phyloP scores from a whole-genome alignment of 1,284 basidiomycete genomes.

The Leccinum pallidistipes region DNA sequence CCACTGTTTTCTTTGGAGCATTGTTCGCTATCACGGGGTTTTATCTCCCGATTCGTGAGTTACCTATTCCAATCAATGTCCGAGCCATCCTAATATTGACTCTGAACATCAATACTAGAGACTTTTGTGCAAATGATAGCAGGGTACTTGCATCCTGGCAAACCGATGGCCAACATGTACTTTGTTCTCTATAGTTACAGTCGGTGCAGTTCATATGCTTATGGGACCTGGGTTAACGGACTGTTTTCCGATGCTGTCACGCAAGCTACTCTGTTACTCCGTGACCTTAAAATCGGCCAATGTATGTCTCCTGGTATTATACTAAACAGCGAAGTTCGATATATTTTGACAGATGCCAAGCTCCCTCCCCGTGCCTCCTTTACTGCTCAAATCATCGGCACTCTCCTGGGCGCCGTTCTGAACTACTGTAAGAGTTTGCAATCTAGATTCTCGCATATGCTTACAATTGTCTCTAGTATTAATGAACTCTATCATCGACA shows the following conservation, averaged over 20 bases:
- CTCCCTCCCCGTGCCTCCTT: constrained; percentile 67
- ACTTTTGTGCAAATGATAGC: constrained; percentile 56
- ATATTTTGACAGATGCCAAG: constrained; percentile 47
- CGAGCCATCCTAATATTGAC: background rate
- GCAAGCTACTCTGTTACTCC: constrained; percentile 47
- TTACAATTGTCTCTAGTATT: constrained; percentile 31
- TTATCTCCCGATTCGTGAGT: constrained; percentile 47
- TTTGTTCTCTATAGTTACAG: constrained; percentile 57
- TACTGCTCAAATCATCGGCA: constrained; percentile 58
- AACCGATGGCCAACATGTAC: constrained; percentile 59
- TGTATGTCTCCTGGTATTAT: constrained; percentile 32
- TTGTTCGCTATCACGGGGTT: constrained; percentile 57
- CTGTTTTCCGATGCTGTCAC: constrained; percentile 38
- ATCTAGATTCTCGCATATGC: background rate
- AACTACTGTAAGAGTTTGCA: constrained; percentile 44
- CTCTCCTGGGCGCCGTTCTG: constrained; percentile 47
- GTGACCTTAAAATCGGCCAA: constrained; percentile 62
- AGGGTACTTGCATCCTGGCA: constrained; percentile 59
- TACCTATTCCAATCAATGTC: background rate
- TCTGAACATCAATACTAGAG: constrained; percentile 7
- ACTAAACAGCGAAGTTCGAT: constrained; percentile 7
- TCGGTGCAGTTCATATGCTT: constrained; percentile 11
- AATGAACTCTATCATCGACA: constrained; percentile 60
- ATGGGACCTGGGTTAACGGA: background rate
- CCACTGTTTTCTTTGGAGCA: constrained; percentile 49